Percentiles rank a stretch among this genome's conserved stretches.
These are phyloP conservation scores for Candolleomyces eurysporus DNA, from an alignment of 768 basidiomycete species.

Conservation along the genomic window DNA sequence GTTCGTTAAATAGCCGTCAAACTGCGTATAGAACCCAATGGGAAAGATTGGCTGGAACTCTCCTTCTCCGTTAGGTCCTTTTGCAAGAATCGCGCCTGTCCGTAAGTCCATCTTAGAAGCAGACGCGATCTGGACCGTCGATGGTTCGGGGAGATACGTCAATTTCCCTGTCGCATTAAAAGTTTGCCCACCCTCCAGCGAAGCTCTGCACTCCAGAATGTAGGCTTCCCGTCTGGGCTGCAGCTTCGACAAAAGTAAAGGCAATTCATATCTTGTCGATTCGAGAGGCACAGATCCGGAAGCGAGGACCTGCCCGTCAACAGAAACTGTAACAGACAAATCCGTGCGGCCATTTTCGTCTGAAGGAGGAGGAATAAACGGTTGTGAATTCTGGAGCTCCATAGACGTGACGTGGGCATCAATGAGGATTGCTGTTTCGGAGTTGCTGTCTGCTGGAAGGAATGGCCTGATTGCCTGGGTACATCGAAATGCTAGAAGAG, in stretches of 20 bases:
- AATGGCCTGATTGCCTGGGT: slow-evolving; percentile 59
- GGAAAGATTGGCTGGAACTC: slow-evolving; percentile 60
- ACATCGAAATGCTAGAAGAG: slow-evolving; percentile 58
- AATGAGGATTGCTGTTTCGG: slow-evolving; percentile 45
- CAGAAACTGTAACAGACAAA: slow-evolving; percentile 43
- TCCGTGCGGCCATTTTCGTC: not conserved
- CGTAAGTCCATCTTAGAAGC: slow-evolving; percentile 66
- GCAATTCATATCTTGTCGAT: slow-evolving; percentile 29
- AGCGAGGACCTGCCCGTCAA: slow-evolving; percentile 42
- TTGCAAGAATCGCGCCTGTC: slow-evolving; percentile 54
- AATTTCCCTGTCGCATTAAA: slow-evolving; percentile 45
- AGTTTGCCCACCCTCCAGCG: slow-evolving; percentile 31
- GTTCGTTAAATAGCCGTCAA: slow-evolving; percentile 49
- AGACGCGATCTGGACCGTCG: slow-evolving; percentile 40
- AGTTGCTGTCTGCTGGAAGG: slow-evolving; percentile 47
- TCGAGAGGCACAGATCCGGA: slow-evolving; percentile 50
- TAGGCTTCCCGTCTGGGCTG: slow-evolving; percentile 40
- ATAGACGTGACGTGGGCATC: slow-evolving; percentile 50
- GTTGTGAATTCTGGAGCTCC: slow-evolving; percentile 43
- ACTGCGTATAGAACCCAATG: slow-evolving; percentile 71
- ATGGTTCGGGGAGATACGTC: slow-evolving; percentile 48
- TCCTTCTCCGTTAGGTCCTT: slow-evolving; percentile 49
- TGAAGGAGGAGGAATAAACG: slow-evolving; percentile 33
- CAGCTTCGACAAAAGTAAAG: slow-evolving; percentile 48
- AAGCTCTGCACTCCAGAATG: slow-evolving; percentile 37